These are phyloP conservation scores for Kluyveromyces sp. DNA, from an alignment of 1,139 yeast species.

Conservation along the genomic window DNA sequence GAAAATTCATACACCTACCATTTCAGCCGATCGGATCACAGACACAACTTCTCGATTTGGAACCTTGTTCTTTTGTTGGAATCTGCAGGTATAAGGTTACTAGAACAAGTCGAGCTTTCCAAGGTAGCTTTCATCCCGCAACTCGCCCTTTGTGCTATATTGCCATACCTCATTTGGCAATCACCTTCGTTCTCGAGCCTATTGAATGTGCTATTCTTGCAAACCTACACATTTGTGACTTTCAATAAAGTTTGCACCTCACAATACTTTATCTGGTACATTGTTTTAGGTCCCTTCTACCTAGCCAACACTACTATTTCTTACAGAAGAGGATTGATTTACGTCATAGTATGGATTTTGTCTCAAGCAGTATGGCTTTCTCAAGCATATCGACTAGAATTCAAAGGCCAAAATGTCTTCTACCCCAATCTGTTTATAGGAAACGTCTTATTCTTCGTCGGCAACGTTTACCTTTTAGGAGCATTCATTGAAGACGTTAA, in stretches of 20 bases:
- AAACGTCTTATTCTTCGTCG: conserved; percentile 57
- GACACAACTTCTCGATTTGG: conserved; percentile 90
- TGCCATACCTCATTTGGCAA: conserved; percentile 14
- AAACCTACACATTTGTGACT: conserved; percentile 83
- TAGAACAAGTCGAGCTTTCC: conserved; percentile 24
- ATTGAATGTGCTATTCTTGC: conserved; percentile 67
- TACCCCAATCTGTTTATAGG: conserved; percentile 54
- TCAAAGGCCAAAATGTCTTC: conserved; percentile 63
- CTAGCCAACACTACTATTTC: conserved; percentile 37
- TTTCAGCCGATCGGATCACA: conserved; percentile 74
- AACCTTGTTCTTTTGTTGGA: conserved; percentile 66
- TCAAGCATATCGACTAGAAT: conserved; percentile 75
- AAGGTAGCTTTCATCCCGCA: conserved; percentile 81
- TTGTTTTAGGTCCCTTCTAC: conserved; percentile 73
- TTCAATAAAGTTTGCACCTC: conserved; percentile 94
- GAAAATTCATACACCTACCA: conserved; percentile 79
- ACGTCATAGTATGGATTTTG: conserved; percentile 52
- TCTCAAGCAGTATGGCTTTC: conserved; percentile 76
- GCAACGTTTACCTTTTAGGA: conserved; percentile 60
- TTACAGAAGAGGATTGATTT: conserved; percentile 34
- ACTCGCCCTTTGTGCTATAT: conserved; percentile 37
- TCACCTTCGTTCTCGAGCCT: conserved; percentile 19
- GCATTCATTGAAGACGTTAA: conserved; percentile 44
- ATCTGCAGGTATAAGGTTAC: conserved; percentile 35
- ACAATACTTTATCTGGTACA: conserved; percentile 88